Evolutionary conservation across 2,329 filamentous ascomycete species (phyloP).

Genomic region (Xylariaceae sp.): DNA sequence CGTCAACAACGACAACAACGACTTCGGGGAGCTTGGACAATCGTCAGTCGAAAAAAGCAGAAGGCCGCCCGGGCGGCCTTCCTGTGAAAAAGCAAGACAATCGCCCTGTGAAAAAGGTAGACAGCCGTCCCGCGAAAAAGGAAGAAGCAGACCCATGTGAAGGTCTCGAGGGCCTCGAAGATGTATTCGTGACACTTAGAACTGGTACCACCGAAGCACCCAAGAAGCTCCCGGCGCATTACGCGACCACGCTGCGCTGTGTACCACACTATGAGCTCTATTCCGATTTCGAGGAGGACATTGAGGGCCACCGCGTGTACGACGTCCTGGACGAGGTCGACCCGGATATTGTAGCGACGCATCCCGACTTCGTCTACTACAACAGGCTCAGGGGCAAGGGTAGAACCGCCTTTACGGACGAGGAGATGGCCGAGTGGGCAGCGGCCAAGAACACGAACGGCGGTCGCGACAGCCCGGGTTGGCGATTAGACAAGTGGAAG

Average conservation of each 20-base stretch:
- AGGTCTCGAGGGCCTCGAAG: constrained; percentile 37
- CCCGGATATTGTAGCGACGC: constrained; percentile 32
- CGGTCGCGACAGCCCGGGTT: constrained; percentile 40
- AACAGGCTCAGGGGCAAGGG: constrained; percentile 41
- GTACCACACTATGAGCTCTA: constrained; percentile 51
- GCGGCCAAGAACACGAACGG: constrained; percentile 27
- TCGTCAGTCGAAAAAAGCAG: too few species aligned
- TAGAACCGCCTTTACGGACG: constrained; percentile 36
- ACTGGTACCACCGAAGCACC: constrained; percentile 53
- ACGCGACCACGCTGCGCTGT: constrained; percentile 49
- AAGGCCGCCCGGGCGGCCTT: background rate
- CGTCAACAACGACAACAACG: too few species aligned
- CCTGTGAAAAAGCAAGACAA: too few species aligned
- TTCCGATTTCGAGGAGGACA: constrained; percentile 50
- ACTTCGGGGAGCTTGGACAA: too few species aligned
- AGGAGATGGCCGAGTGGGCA: constrained; percentile 28
- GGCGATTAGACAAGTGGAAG: constrained; percentile 54
- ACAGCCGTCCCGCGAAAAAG: background rate
- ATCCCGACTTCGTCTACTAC: constrained; percentile 48
- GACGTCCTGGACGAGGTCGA: constrained; percentile 44
- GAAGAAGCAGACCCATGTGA: constrained; percentile 16
- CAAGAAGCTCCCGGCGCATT: constrained; percentile 50
- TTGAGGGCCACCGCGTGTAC: constrained; percentile 44
- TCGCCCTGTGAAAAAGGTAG: too few species aligned
- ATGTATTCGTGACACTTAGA: constrained; percentile 52